Evolutionary conservation across 306 rosid genomes (phyloP).

Genomic region (Comarum palustre): DNA sequence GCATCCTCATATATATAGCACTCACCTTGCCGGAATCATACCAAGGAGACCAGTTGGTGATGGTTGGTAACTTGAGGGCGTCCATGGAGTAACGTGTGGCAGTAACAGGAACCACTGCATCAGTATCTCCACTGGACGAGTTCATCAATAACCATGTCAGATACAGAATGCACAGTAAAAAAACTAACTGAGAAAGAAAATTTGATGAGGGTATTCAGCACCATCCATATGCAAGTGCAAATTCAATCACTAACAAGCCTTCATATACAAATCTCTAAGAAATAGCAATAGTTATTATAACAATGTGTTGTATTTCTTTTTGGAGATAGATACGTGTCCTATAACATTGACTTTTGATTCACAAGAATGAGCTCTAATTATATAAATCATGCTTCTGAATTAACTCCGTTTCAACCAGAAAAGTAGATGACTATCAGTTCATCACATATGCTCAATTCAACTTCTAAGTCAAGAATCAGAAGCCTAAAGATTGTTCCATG

Average conservation of each 20-base stretch:
- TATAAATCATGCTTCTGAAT: background rate
- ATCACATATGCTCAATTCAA: background rate
- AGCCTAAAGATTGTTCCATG: background rate
- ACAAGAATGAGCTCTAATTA: background rate
- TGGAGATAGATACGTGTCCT: background rate
- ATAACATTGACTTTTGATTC: background rate
- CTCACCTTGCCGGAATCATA: slow-evolving; percentile 78
- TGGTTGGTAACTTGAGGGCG: slow-evolving; percentile 79
- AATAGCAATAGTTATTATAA: background rate
- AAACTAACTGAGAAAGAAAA: background rate
- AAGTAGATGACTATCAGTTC: background rate
- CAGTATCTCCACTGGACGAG: slow-evolving; percentile 77
- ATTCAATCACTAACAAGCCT: background rate
- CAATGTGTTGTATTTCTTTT: background rate
- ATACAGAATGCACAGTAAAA: background rate
- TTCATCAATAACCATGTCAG: slow-evolving; percentile 19
- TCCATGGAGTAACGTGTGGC: slow-evolving; percentile 85
- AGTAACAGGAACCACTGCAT: slow-evolving; percentile 81
- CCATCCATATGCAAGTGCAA: background rate
- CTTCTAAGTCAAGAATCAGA: background rate
- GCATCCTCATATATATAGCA: slow-evolving; percentile 17
- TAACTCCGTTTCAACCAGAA: background rate
- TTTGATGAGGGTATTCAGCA: background rate
- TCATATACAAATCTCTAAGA: background rate
- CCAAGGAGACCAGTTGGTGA: slow-evolving; percentile 87